Percentiles rank a stretch among this genome's conserved stretches.
Evolutionary conservation across 768 basidiomycete species (phyloP).

Genomic region (Amanita molliuscula): DNA sequence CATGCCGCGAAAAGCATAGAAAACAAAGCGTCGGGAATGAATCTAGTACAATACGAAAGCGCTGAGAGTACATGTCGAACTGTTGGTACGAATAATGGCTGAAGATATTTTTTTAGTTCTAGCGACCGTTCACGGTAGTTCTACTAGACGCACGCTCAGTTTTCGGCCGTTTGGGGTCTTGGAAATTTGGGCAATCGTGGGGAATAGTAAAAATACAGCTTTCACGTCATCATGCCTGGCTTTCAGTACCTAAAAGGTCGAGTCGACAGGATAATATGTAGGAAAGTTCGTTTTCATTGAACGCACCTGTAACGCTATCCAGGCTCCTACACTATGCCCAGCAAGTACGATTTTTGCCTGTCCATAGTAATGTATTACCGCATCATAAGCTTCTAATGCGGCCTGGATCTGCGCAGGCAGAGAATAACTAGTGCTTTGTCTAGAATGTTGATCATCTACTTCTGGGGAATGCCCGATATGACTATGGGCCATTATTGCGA

Average conservation of each 20-base stretch:
- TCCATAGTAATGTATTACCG: slow-evolving; percentile 22
- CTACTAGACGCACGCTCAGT: slow-evolving; percentile 37
- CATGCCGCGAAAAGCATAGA: slow-evolving; percentile 35
- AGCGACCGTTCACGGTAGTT: background rate
- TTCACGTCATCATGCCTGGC: slow-evolving; percentile 24
- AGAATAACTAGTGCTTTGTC: slow-evolving; percentile 17
- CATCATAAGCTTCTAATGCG: slow-evolving; percentile 44
- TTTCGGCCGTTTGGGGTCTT: slow-evolving; percentile 52
- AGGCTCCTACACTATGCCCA: slow-evolving; percentile 68
- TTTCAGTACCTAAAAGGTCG: slow-evolving; percentile 36
- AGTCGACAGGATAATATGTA: background rate
- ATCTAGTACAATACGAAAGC: slow-evolving; percentile 32
- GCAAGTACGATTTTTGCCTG: slow-evolving; percentile 32
- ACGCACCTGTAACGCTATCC: slow-evolving; percentile 52
- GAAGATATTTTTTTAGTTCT: background rate
- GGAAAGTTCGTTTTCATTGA: background rate
- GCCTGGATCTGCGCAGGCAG: slow-evolving; percentile 44
- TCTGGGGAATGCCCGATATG: slow-evolving; percentile 56
- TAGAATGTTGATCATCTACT: slow-evolving; percentile 13
- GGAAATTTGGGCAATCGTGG: slow-evolving; percentile 55
- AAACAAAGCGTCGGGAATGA: slow-evolving; percentile 30
- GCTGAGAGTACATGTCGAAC: slow-evolving; percentile 28
- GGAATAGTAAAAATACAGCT: slow-evolving; percentile 55
- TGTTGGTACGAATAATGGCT: slow-evolving; percentile 43
- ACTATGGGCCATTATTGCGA: slow-evolving; percentile 51